phyloP scores from a whole-genome alignment of 2,329 filamentous ascomycete genomes.

The Phialemoniopsis sp. region DNA sequence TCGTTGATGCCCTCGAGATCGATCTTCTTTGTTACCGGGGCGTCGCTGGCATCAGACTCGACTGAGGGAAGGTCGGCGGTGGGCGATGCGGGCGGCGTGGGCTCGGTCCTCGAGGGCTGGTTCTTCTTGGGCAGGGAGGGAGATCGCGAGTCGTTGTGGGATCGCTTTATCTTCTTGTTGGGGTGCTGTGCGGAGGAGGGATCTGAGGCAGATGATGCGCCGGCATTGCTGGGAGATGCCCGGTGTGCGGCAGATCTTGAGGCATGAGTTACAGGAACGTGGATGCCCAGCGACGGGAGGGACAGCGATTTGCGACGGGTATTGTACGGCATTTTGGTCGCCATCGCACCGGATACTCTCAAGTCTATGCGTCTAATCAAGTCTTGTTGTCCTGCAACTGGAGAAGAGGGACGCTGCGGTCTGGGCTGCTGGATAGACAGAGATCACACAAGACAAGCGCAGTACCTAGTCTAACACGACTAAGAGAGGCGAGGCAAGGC shows the following conservation, averaged over 20 bases:
- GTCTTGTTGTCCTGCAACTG: not conserved
- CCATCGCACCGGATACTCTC: too few relatives aligned
- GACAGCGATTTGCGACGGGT: constrained; percentile 95
- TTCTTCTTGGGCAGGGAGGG: constrained; percentile 20
- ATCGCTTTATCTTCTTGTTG: constrained; percentile 72
- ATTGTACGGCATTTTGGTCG: constrained; percentile 76
- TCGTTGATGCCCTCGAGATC: constrained; percentile 85
- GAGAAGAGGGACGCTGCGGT: not conserved
- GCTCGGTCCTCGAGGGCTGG: constrained; percentile 44
- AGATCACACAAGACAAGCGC: too few relatives aligned
- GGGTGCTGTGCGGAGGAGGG: constrained; percentile 31
- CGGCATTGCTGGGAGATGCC: constrained; percentile 21
- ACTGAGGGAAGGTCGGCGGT: constrained; percentile 35
- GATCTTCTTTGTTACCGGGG: constrained; percentile 44
- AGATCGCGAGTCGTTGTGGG: constrained; percentile 49
- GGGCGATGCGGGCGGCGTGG: constrained; percentile 79
- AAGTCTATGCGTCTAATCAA: too few relatives aligned
- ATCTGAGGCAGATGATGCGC: constrained; percentile 11
- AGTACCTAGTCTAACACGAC: too few relatives aligned
- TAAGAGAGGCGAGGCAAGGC: too few relatives aligned
- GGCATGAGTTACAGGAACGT: constrained; percentile 67
- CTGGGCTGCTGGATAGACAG: too few relatives aligned
- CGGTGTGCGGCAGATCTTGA: constrained; percentile 48
- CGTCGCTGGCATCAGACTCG: constrained; percentile 32
- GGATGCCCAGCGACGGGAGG: constrained; percentile 87